A percentile compares a stretch with the other conserved stretches of the same genome.
These are phyloP conservation scores for Sambucus nigra DNA, from an alignment of 129 eudicot genomes.

Conservation along the genomic window DNA sequence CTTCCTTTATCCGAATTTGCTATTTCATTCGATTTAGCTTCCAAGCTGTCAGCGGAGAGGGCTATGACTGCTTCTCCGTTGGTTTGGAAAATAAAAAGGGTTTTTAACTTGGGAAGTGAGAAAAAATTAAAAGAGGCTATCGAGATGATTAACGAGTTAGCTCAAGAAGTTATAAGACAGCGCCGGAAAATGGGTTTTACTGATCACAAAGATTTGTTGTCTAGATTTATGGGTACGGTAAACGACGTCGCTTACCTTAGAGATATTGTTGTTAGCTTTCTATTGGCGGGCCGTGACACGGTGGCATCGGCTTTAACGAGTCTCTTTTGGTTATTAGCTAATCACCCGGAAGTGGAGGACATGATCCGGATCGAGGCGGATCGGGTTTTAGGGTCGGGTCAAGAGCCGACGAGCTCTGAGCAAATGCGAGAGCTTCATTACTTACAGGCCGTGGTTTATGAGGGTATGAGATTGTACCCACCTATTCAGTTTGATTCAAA, in stretches of 20 bases:
- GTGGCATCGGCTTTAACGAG: conserved; percentile 72
- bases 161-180: conserved; percentile 55
- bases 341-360: conserved; percentile 40
- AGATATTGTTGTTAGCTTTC: conserved; percentile 64
- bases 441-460: conserved; percentile 57
- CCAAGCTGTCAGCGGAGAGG: conserved; percentile 61
- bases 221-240: conserved; percentile 56
- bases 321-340: conserved; percentile 45
- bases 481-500: conserved; percentile 88
- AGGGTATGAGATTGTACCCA: conserved; percentile 77
- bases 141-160: conserved; percentile 33
- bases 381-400: conserved; percentile 19
- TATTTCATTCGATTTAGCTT: conserved; percentile 51
- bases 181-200: conserved; percentile 32
- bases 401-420: conserved; percentile 20
- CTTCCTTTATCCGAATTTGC: conserved; percentile 51
- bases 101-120: conserved; percentile 55
- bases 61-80: conserved; percentile 49
- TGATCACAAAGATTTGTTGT: conserved; percentile 54
- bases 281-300: conserved; percentile 82
- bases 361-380: conserved; percentile 45
- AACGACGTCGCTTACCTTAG: conserved; percentile 47
- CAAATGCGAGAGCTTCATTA: conserved; percentile 53
- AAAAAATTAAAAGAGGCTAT: conserved; percentile 34
- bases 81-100: conserved; percentile 58